phyloP scores from a whole-genome alignment of 805 yeast species.

The Metschnikowia proteae region DNA sequence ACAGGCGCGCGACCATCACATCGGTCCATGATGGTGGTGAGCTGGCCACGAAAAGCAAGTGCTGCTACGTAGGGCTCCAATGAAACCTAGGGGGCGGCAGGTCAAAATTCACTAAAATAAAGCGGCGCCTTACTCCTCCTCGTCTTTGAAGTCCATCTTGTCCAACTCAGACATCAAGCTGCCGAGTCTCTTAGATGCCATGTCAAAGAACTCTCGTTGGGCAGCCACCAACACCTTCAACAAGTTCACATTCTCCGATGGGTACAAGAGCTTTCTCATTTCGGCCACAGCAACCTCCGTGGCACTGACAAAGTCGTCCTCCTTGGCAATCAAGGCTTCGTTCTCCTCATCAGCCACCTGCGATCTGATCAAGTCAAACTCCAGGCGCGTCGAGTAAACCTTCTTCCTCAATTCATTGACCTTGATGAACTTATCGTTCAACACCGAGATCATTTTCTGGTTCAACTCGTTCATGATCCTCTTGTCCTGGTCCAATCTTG shows the following conservation, averaged over 20 bases:
- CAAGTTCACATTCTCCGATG: slow-evolving; percentile 59
- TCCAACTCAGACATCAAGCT: slow-evolving; percentile 29
- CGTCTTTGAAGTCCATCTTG: slow-evolving; percentile 34
- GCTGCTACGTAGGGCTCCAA: background rate
- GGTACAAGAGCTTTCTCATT: slow-evolving; percentile 69
- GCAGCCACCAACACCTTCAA: slow-evolving; percentile 65
- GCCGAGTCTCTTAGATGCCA: slow-evolving; percentile 33
- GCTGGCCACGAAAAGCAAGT: background rate
- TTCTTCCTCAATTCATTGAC: slow-evolving; percentile 59
- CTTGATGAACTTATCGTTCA: slow-evolving; percentile 57
- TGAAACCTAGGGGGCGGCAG: background rate
- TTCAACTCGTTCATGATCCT: slow-evolving; percentile 59
- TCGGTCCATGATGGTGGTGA: background rate
- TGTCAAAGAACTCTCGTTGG: slow-evolving; percentile 57
- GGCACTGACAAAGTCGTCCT: slow-evolving; percentile 77
- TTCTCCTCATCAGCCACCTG: slow-evolving; percentile 46
- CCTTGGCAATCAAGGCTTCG: slow-evolving; percentile 52
- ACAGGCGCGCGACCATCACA: background rate
- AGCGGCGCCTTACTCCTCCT: slow-evolving; percentile 22
- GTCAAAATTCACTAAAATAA: background rate
- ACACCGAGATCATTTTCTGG: slow-evolving; percentile 46
- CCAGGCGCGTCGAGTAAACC: slow-evolving; percentile 67
- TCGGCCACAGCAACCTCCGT: slow-evolving; percentile 75
- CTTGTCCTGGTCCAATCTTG: slow-evolving; percentile 67
- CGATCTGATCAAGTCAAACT: slow-evolving; percentile 66